phyloP scores from a whole-genome alignment of 441 rosid species.

The Jatropha podagrica region DNA sequence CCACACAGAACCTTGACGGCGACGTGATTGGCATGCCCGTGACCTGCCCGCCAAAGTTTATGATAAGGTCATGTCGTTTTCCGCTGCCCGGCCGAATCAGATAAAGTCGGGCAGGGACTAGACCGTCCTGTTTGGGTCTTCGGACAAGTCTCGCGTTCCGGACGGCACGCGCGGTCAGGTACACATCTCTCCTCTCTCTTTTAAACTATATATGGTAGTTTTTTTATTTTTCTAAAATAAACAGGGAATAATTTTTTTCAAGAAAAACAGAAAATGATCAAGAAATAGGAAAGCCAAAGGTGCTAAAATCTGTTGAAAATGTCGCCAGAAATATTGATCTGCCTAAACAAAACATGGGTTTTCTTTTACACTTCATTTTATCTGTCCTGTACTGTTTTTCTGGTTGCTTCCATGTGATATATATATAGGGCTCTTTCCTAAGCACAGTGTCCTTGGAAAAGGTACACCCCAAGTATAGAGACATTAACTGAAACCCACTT shows the following conservation, averaged over 20 bases:
- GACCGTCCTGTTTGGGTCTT: constrained; percentile 23
- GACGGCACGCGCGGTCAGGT: constrained; percentile 73
- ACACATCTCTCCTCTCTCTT: constrained; percentile 3
- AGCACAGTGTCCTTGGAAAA: not conserved
- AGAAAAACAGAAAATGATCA: not conserved
- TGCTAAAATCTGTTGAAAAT: not conserved
- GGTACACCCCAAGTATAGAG: constrained; percentile 20
- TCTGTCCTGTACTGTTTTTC: not conserved
- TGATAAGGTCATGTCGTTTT: constrained; percentile 37
- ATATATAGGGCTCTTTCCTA: not conserved
- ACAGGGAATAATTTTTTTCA: not conserved
- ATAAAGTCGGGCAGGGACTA: constrained; percentile 18
- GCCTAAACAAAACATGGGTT: constrained; percentile 15
- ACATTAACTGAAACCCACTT: constrained; percentile 20
- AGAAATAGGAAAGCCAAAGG: constrained; percentile 10
- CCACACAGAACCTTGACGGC: constrained; percentile 30
- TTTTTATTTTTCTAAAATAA: not conserved
- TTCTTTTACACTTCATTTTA: constrained; percentile 25
- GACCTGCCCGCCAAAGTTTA: constrained; percentile 11
- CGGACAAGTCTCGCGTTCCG: constrained; percentile 49
- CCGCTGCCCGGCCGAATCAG: constrained; percentile 29
- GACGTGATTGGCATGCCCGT: constrained; percentile 30
- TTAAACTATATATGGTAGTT: not conserved
- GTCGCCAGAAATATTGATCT: not conserved
- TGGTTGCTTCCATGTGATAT: constrained; percentile 6